Evolutionary conservation across 495 filamentous ascomycete genomes (phyloP).

Genomic region (Geopyxis carbonaria): DNA sequence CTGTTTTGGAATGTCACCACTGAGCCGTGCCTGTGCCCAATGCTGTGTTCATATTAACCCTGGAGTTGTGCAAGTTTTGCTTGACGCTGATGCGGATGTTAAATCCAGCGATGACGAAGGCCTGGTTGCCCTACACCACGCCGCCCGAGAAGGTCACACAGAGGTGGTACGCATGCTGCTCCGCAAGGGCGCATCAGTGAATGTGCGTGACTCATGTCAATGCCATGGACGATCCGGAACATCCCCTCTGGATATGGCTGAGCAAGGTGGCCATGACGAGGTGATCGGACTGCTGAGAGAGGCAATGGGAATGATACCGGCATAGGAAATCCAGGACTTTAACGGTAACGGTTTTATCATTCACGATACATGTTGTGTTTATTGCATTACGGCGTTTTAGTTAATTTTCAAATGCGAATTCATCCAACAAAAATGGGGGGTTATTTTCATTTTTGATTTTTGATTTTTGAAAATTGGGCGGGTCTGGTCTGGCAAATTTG

Average conservation of each 20-base stretch:
- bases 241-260: conserved; percentile 1
- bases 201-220: background rate
- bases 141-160: background rate
- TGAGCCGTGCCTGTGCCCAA: conserved; percentile 9
- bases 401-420: no score
- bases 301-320: conserved; percentile 7
- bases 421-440: no score
- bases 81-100: conserved; percentile 1
- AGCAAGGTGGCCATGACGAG: background rate
- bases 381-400: no score
- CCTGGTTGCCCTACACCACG: conserved; percentile 3
- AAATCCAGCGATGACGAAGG: background rate
- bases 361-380: no score
- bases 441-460: no score
- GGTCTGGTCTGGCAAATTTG: no score
- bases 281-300: conserved; percentile 1
- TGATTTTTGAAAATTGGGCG: no score
- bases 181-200: background rate
- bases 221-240: background rate
- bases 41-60: conserved; percentile 4
- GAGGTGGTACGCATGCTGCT: background rate
- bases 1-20: conserved; percentile 3
- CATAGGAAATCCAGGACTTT: no score
- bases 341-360: no score
- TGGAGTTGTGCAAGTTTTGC: background rate